Base-by-base conservation (phyloP, 257 asterid genomes). In the Cinchona pubescens region DNA sequence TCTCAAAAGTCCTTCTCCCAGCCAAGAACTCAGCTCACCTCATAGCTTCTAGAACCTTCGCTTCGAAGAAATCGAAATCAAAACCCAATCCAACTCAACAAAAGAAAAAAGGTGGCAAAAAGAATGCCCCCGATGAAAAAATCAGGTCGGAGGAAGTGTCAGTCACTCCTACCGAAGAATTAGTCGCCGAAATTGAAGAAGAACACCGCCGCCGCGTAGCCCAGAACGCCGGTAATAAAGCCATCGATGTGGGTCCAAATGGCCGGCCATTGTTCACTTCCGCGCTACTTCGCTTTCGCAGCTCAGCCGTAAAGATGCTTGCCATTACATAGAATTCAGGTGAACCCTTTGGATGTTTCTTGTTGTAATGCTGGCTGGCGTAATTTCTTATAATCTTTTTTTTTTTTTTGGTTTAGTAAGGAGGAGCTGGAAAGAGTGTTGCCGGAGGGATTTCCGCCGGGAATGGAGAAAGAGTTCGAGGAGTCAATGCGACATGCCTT, bases 401-500 rank as follows among this genome's bases (percentile, higher is more conserved):
- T 1, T 10, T 68, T 42, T 40, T n/a, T 25, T 32, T 38, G 32
- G 55, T 73, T 70, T 83, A 95, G 99, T 68, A 80, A 81, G 89
- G 90, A 87, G 75, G 97, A 88, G 74, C 87, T 91, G 67, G 84
- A 84, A 51, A 83, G 78, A 70, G 79, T 81, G 75, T 82, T 95
- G 74, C 98, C 98, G 1, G 99, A 92, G 85, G 99, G 99, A 43
- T 81, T 91, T 73, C 96, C 98, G 0, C n/a, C 65, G 72, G 99
- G 98, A 59, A 95, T 95, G 98, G 37, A 80, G 71, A 91, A 92
- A 88, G 99, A 95, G 81, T 95, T 92, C 35, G 98, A 90, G 88
- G 98, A 88, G 69, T 87, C 98, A 25, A 78, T 83, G 84, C 86
- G 98, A 81, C 87, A 82, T 40, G 94, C 98, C n/a, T 81, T 95